Percentiles rank a stretch among this genome's conserved stretches.
phyloP scores from a whole-genome alignment of 805 yeast genomes.

The Metschnikowia anglica region DNA sequence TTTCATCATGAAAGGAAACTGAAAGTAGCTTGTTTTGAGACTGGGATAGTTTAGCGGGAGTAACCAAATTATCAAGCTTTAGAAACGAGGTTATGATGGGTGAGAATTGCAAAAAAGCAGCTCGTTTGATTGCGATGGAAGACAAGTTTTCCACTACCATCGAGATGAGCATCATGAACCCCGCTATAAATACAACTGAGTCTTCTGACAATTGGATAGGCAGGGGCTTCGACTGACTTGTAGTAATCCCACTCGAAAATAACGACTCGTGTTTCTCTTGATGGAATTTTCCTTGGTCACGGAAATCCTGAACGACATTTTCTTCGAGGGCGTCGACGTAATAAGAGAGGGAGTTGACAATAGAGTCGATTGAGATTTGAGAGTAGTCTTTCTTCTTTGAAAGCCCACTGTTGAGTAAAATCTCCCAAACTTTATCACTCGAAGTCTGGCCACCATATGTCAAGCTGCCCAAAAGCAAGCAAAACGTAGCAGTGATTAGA shows the following conservation, averaged over 20 bases:
- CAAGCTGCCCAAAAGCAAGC: slow-evolving; percentile 74
- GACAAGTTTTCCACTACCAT: slow-evolving; percentile 31
- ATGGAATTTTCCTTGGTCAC: slow-evolving; percentile 27
- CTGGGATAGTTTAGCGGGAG: slow-evolving; percentile 12
- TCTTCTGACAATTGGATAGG: slow-evolving; percentile 71
- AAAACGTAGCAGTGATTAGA: slow-evolving; percentile 76
- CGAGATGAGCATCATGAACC: slow-evolving; percentile 65
- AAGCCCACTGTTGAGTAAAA: slow-evolving; percentile 27
- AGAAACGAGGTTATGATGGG: slow-evolving; percentile 37
- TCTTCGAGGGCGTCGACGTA: slow-evolving; percentile 49
- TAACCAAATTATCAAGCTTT: slow-evolving; percentile 40
- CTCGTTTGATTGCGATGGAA: slow-evolving; percentile 25
- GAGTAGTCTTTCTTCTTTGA: slow-evolving; percentile 40
- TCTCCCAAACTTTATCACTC: slow-evolving; percentile 39
- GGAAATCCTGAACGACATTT: slow-evolving; percentile 27
- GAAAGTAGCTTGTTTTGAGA: slow-evolving; percentile 20
- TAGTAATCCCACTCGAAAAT: slow-evolving; percentile 12
- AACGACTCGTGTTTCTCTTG: slow-evolving; percentile 38
- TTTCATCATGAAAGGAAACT: slow-evolving; percentile 34
- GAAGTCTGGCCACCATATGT: slow-evolving; percentile 61
- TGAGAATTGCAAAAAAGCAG: slow-evolving; percentile 32
- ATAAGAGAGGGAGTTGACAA: slow-evolving; percentile 53
- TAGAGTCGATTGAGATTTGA: slow-evolving; percentile 55
- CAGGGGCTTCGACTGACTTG: slow-evolving; percentile 24
- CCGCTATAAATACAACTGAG: slow-evolving; percentile 68